A percentile compares a stretch with the other conserved stretches of the same genome.
These are phyloP conservation scores for Borovskyia barvae DNA, from an alignment of 208 protist genomes.

Conservation along the genomic window DNA sequence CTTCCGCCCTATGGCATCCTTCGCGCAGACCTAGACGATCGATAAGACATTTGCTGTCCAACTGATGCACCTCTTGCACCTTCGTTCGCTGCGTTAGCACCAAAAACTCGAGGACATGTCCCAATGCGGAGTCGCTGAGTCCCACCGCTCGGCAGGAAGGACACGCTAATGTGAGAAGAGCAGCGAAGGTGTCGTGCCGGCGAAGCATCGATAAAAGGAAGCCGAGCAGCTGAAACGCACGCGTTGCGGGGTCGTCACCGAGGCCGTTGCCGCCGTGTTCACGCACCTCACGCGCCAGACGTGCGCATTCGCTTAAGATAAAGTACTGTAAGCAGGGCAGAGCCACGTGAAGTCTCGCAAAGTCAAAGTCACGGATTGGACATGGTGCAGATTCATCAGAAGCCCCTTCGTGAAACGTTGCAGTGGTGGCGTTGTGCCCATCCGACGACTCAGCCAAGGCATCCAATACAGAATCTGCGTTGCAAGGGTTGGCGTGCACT, in stretches of 20 bases:
- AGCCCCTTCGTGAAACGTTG: too few species aligned
- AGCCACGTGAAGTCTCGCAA: neutral
- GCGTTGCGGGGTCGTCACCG: conserved; percentile 8
- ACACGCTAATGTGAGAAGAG: conserved; percentile 29
- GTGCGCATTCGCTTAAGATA: conserved; percentile 33
- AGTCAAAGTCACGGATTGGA: neutral
- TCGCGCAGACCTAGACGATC: conserved; percentile 8
- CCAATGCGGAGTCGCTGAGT: neutral
- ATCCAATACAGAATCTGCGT: neutral
- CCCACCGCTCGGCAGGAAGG: conserved; percentile 30
- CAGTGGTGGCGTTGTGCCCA: neutral
- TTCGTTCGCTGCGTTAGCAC: conserved; percentile 15
- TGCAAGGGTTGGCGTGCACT: neutral
- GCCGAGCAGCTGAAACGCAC: conserved; percentile 14
- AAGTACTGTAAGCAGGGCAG: conserved; percentile 36
- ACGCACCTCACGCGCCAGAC: conserved; percentile 19
- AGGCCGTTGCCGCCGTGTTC: conserved; percentile 10
- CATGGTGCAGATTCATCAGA: neutral
- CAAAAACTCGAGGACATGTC: conserved; percentile 15
- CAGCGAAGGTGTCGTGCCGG: neutral
- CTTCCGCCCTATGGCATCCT: conserved; percentile 4
- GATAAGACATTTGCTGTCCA: neutral
- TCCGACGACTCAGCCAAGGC: neutral
- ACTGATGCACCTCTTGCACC: neutral
- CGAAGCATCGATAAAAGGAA: conserved; percentile 18